phyloP scores from a whole-genome alignment of 192 early-diverging fungal species.

The Coemansia sp. region DNA sequence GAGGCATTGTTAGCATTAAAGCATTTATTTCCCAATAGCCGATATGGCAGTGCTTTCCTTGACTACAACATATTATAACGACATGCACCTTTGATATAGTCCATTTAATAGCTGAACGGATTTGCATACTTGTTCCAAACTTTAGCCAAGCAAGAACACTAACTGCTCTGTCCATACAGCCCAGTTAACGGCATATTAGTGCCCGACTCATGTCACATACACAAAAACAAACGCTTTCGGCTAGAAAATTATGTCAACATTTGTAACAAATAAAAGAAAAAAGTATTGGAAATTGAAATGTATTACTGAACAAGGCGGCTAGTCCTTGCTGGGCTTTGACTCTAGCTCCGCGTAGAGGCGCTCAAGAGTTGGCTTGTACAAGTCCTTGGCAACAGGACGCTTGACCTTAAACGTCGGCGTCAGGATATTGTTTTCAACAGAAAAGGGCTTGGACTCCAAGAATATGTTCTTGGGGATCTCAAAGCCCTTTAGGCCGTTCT shows the following conservation, averaged over 20 bases:
- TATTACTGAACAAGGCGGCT: neutral
- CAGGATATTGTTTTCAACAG: constrained; percentile 78
- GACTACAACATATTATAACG: too few species aligned
- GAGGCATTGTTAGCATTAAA: too few species aligned
- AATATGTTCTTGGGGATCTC: constrained; percentile 72
- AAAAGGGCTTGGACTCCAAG: constrained; percentile 69
- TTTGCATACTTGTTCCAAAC: too few species aligned
- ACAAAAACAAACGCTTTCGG: too few species aligned
- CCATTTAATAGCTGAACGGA: too few species aligned
- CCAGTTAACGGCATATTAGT: too few species aligned
- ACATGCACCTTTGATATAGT: too few species aligned
- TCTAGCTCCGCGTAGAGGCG: neutral
- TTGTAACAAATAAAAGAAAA: neutral
- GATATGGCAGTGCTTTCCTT: too few species aligned
- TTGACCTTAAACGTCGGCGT: constrained; percentile 81
- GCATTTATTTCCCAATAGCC: too few species aligned
- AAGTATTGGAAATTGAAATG: neutral
- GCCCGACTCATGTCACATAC: too few species aligned
- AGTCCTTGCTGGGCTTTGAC: neutral
- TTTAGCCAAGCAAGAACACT: too few species aligned
- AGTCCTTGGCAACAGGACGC: constrained; percentile 50
- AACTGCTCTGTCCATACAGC: too few species aligned
- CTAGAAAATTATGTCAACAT: neutral
- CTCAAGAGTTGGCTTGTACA: constrained; percentile 50
- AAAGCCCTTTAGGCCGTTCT: constrained; percentile 70